Evolutionary conservation across 257 asterid genomes (phyloP), one percentile per base, ranked within the genome.

Genomic region (Nicotiana sylvestris): DNA sequence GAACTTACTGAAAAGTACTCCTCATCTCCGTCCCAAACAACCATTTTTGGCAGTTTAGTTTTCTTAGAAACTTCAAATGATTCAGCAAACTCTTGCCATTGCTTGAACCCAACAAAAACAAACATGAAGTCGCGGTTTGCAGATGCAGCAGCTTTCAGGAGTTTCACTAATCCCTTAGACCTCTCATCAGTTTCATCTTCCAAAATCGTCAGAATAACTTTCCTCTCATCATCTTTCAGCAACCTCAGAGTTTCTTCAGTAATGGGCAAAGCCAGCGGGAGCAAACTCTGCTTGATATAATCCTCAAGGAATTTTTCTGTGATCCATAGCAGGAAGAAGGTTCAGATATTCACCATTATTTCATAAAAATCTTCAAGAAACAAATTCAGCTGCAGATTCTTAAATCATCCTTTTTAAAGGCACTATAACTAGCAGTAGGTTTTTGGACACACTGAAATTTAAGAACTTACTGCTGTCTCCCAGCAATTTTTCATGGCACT

Each of bases 21-120:
- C 89, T 90, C 97, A 55, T 89, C 83, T 39, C 98, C 95, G 85
- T 96, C 95, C 99, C 99, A 96, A 60, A 96, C 91, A 82, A 96
- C 88, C 94, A 94, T 92, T 86, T 88, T 92, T 21, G 99, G 99
- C 62, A 94, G 90, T 66, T 60, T 87, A 16, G 96, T 90, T 85
- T 88, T 90, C 91, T 85, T 87, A 82, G 83, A 67, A 53, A 90
- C 92, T 78, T 88, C 96, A 43, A 96, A 96, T 51, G 97, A 89
- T 85, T 93, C 97, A 61, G 85, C 92, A 76, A 96, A 94, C 65
- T 86, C 95, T 76, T 84, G 93, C 93, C 92, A 94, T 86, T 94
- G 97, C 85, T 91, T 89, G 84, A 89, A 39, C 81, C 98, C 99
- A 77, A 91, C 97, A 88, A 89, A 93, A 64, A 95, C 93, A 87